phyloP scores from a whole-genome alignment of 2,329 filamentous ascomycete genomes.

The Botrytis sinoallii region DNA sequence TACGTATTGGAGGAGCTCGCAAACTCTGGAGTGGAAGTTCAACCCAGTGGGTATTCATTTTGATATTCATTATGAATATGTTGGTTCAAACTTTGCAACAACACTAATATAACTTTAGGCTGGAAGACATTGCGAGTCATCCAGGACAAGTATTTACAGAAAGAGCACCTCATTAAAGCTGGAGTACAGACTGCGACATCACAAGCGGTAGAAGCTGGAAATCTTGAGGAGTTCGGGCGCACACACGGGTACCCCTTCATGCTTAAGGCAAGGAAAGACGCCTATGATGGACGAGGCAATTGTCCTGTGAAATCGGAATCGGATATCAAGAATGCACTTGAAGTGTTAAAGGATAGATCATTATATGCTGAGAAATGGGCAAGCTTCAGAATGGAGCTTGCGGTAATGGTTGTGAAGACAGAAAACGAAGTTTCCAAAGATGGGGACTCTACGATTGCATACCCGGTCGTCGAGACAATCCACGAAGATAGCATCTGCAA shows the following conservation, averaged over 20 bases:
- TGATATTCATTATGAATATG: background rate
- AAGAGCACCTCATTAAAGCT: conserved; percentile 68
- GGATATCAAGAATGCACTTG: conserved; percentile 63
- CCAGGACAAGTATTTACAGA: conserved; percentile 91
- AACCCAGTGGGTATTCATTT: conserved; percentile 24
- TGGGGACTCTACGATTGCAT: conserved; percentile 60
- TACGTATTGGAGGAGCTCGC: conserved; percentile 80
- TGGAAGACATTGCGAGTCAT: conserved; percentile 86
- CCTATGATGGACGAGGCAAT: conserved; percentile 86
- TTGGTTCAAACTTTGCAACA: conserved; percentile 33
- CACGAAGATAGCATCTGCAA: conserved; percentile 97
- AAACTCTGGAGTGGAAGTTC: conserved; percentile 57
- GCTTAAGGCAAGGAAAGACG: conserved; percentile 86
- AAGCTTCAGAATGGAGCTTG: conserved; percentile 79
- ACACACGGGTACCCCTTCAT: conserved; percentile 80
- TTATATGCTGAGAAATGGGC: conserved; percentile 73
- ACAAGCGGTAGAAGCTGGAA: conserved; percentile 52
- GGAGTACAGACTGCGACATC: conserved; percentile 71
- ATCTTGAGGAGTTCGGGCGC: conserved; percentile 59
- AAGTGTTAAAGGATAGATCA: conserved; percentile 65
- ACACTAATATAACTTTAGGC: conserved; percentile 69
- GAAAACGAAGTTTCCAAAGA: conserved; percentile 55
- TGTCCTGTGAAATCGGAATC: conserved; percentile 58
- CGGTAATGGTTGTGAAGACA: conserved; percentile 92
- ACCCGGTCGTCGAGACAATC: conserved; percentile 88